Percentiles rank a stretch among this genome's conserved stretches.
Evolutionary conservation across 192 early-diverging fungal species (phyloP).

Genomic region (Anaeromyces robustus): DNA sequence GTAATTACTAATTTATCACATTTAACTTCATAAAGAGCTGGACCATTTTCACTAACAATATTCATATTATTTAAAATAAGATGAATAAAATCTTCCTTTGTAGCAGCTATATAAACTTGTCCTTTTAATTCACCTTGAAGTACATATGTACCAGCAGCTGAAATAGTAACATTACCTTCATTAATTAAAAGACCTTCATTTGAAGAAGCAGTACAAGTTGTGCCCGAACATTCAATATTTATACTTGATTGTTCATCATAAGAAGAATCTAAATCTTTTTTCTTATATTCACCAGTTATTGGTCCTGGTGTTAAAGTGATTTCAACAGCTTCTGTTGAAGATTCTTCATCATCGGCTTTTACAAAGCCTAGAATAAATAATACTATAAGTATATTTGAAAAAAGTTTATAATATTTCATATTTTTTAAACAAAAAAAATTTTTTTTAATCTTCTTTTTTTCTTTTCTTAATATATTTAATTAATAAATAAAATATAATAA

Average conservation of each 20-base stretch:
- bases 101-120: background rate
- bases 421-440: too few species aligned
- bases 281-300: background rate
- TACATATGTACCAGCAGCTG: background rate
- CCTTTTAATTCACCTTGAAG: background rate
- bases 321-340: background rate
- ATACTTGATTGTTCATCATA: background rate
- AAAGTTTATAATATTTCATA: background rate
- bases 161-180: background rate
- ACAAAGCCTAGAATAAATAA: background rate
- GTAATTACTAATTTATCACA: background rate
- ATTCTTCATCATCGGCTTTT: background rate
- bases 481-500: too few species aligned
- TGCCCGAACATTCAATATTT: background rate
- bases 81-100: background rate
- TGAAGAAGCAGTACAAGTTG: background rate
- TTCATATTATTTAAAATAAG: background rate
- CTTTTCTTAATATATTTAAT: too few species aligned
- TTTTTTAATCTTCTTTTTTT: too few species aligned
- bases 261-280: background rate
- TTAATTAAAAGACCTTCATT: background rate
- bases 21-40: background rate
- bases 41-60: background rate
- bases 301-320: background rate
- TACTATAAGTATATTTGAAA: background rate